A percentile compares a stretch with the other conserved stretches of the same genome.
Conservation (phyloP, 345 rosid genomes). For the Alliaria petiolata region DNA sequence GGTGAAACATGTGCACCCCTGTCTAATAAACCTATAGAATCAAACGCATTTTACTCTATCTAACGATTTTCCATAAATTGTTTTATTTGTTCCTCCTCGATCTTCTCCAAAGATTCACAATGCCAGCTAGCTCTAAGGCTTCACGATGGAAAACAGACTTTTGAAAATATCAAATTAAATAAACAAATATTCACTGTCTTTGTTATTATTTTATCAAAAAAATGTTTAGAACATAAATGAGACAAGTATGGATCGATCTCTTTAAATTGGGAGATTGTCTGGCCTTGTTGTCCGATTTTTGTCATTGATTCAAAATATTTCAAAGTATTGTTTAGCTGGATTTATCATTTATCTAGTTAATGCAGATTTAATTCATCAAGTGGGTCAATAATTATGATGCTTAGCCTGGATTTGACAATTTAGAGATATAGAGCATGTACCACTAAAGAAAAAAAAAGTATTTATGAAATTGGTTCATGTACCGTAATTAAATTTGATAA, state of each 20-base stretch:
- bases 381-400: conserved; percentile 7
- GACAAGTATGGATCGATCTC: conserved; percentile 22
- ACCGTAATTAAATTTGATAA: neutral
- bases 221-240: neutral
- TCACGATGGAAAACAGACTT: conserved; percentile 19
- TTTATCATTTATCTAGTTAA: conserved; percentile 4
- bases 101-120: conserved; percentile 23
- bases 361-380: conserved; percentile 20
- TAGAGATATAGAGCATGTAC: conserved; percentile 9
- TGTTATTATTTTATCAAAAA: neutral
- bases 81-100: neutral
- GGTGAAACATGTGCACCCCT: conserved; percentile 24
- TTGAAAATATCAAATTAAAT: neutral
- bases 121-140: conserved; percentile 30
- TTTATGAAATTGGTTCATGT: conserved; percentile 14
- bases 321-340: conserved; percentile 19
- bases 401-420: conserved; percentile 5
- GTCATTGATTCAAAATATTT: neutral
- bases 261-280: conserved; percentile 17
- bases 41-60: neutral
- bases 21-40: conserved; percentile 6
- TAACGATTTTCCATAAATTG: conserved; percentile 7
- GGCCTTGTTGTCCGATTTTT: conserved; percentile 30
- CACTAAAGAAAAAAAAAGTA: neutral
- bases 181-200: neutral